These are phyloP conservation scores for Fomitopsis pulvina DNA, from an alignment of 768 basidiomycete species.

Conservation along the genomic window DNA sequence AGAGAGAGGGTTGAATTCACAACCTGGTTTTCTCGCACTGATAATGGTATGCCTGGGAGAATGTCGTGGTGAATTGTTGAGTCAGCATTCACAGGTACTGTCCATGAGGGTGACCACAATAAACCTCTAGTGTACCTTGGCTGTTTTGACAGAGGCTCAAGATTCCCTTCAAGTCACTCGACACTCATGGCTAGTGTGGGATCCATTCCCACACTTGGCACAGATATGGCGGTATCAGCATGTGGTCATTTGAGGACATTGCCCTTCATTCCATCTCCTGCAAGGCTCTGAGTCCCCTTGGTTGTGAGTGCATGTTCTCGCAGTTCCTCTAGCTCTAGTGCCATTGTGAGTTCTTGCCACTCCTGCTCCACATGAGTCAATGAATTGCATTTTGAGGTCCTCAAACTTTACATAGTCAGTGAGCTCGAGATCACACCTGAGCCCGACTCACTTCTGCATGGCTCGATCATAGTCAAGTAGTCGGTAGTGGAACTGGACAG, in stretches of 20 bases:
- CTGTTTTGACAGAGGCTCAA: too few species aligned
- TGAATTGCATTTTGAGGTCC: constrained; percentile 4
- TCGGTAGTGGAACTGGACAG: constrained; percentile 5
- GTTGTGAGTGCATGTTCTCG: background rate
- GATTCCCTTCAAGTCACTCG: too few species aligned
- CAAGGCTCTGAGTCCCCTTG: too few species aligned
- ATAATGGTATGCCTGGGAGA: constrained; percentile 9
- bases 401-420: constrained; percentile 15
- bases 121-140: constrained; percentile 10
- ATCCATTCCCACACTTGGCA: background rate
- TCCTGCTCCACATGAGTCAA: constrained; percentile 1
- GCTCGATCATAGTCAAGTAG: constrained; percentile 29
- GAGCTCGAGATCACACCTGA: constrained; percentile 14
- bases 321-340: background rate
- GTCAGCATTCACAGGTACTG: constrained; percentile 13
- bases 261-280: too few species aligned
- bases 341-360: background rate
- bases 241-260: too few species aligned
- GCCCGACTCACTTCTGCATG: constrained; percentile 18
- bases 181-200: too few species aligned
- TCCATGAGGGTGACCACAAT: constrained; percentile 11
- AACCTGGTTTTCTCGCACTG: constrained; percentile 8
- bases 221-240: constrained; percentile 23
- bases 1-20: constrained; percentile 19
- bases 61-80: constrained; percentile 6